Conservation (phyloP, 192 early-diverging fungal species). For the Backusella tarrabulga region DNA sequence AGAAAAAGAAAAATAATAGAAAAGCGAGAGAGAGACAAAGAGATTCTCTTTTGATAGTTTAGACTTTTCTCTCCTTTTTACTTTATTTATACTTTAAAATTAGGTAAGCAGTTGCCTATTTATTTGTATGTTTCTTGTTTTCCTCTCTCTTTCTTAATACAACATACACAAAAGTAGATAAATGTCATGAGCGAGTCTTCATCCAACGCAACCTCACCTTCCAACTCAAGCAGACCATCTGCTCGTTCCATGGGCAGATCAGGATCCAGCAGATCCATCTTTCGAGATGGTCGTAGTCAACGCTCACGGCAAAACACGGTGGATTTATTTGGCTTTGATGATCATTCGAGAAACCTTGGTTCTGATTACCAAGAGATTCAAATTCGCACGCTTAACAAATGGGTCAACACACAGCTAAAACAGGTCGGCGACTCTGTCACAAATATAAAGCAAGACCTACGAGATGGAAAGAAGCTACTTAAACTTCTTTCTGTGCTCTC, state of each 20-base stretch:
- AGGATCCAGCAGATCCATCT: slow-evolving; percentile 18
- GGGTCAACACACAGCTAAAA: slow-evolving; percentile 59
- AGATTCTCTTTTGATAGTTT: not conserved
- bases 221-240: not conserved
- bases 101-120: not conserved
- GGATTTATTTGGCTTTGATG: slow-evolving; percentile 25
- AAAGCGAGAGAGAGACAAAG: too few species aligned
- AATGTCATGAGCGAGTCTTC: slow-evolving; percentile 11
- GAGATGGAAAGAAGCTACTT: slow-evolving; percentile 68
- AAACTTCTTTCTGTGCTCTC: slow-evolving; percentile 71
- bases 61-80: slow-evolving; percentile 5
- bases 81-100: not conserved
- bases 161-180: not conserved
- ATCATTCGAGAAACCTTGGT: slow-evolving; percentile 42
- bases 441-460: slow-evolving; percentile 59
- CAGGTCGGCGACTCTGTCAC: slow-evolving; percentile 40
- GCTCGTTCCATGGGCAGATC: slow-evolving; percentile 15
- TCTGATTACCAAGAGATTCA: slow-evolving; percentile 50
- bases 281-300: slow-evolving; percentile 4
- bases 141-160: not conserved
- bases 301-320: slow-evolving; percentile 6
- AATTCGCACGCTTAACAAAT: slow-evolving; percentile 53
- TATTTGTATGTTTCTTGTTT: not conserved
- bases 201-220: slow-evolving; percentile 11
- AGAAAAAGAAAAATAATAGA: too few species aligned